Conservation (phyloP, 2,329 filamentous ascomycete genomes). For the Microcyclosporella mali region DNA sequence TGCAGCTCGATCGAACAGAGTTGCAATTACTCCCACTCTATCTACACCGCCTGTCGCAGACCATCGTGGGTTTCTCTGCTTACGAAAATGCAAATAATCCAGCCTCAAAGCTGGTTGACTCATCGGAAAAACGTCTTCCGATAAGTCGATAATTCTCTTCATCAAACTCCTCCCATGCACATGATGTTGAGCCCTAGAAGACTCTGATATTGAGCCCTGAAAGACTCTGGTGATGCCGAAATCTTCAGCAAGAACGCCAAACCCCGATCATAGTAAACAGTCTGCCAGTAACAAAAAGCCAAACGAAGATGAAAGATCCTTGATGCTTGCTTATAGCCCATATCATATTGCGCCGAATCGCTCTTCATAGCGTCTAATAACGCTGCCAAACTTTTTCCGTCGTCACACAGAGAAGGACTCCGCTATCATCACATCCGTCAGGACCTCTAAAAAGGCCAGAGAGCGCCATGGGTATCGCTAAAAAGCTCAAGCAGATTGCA, state of each 20-base stretch:
- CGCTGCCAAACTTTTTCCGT: slow-evolving; percentile 13
- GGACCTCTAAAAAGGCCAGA: slow-evolving; percentile 23
- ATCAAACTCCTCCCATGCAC: no score
- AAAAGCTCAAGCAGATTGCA: slow-evolving; percentile 11
- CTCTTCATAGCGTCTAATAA: slow-evolving; percentile 22
- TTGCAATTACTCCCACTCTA: slow-evolving; percentile 3
- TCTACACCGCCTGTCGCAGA: slow-evolving; percentile 4
- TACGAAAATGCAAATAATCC: neutral
- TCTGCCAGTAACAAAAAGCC: no score
- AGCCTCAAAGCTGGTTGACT: neutral
- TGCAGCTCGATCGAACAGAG: neutral
- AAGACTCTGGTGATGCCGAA: slow-evolving; percentile 4
- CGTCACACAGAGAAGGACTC: slow-evolving; percentile 6
- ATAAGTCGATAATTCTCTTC: no score
- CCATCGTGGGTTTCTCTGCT: neutral
- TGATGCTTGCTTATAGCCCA: neutral
- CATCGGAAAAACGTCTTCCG: no score
- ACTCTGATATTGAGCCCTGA: slow-evolving; percentile 4
- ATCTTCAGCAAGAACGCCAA: slow-evolving; percentile 1
- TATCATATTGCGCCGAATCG: slow-evolving; percentile 9
- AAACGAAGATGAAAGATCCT: no score
- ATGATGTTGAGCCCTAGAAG: slow-evolving; percentile 2
- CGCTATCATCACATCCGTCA: slow-evolving; percentile 6
- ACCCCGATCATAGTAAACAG: no score
- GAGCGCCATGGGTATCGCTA: slow-evolving; percentile 20